These are phyloP conservation scores for Tephrocybe sp. DNA, from an alignment of 768 basidiomycete genomes.

Conservation along the genomic window DNA sequence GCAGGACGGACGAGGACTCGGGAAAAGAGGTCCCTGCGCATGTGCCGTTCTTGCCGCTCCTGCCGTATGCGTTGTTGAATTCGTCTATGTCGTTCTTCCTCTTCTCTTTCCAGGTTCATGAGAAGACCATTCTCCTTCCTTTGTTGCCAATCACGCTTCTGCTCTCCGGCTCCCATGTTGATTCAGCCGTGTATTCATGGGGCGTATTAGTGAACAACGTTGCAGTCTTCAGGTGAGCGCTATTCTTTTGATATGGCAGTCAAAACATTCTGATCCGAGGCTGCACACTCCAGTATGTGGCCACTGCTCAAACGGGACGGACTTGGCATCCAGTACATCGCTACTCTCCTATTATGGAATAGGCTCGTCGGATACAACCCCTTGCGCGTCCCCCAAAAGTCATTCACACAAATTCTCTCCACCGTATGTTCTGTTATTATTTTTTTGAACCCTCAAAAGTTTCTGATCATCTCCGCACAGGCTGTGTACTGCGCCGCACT, in stretches of 20 bases:
- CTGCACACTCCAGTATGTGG: slow-evolving; percentile 87
- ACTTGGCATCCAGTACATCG: slow-evolving; percentile 71
- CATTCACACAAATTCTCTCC: slow-evolving; percentile 55
- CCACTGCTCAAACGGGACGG: slow-evolving; percentile 83
- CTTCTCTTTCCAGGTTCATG: slow-evolving; percentile 96
- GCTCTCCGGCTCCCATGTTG: slow-evolving; percentile 52
- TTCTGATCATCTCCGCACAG: slow-evolving; percentile 29
- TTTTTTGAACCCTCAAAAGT: not conserved
- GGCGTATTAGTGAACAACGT: slow-evolving; percentile 79
- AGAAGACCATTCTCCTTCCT: slow-evolving; percentile 88
- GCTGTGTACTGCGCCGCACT: slow-evolving; percentile 54
- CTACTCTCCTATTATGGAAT: slow-evolving; percentile 77
- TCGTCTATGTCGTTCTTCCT: slow-evolving; percentile 92
- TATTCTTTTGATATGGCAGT: not conserved
- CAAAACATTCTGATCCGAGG: not conserved
- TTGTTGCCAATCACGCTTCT: slow-evolving; percentile 83
- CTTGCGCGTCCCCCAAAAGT: slow-evolving; percentile 40
- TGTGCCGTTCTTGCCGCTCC: slow-evolving; percentile 58
- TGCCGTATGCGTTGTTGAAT: slow-evolving; percentile 79
- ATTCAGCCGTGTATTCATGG: slow-evolving; percentile 65
- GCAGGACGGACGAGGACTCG: slow-evolving; percentile 17
- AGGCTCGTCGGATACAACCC: slow-evolving; percentile 78
- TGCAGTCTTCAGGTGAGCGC: slow-evolving; percentile 79
- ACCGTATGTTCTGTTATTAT: slow-evolving; percentile 36
- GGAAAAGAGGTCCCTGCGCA: slow-evolving; percentile 22